phyloP scores from a whole-genome alignment of 305 asterid species.

The Rubia peregrina region DNA sequence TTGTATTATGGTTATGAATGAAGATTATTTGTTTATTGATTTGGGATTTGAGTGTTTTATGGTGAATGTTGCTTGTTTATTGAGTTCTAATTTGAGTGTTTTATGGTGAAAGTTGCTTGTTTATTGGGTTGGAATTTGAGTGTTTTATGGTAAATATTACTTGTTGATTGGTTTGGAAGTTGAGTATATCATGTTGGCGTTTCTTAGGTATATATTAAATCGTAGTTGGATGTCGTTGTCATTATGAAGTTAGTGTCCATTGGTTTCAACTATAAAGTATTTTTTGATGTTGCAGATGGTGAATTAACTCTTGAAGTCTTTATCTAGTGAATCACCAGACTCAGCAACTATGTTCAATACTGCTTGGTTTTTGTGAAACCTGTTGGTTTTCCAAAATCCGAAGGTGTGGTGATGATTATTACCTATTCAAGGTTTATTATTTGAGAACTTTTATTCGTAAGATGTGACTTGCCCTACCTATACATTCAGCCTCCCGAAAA shows the following conservation, averaged over 20 bases:
- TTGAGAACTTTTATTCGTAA: not conserved
- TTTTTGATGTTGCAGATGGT: constrained; percentile 12
- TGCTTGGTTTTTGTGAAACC: constrained; percentile 18
- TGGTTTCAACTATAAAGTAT: not conserved
- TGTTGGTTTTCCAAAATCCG: constrained; percentile 13
- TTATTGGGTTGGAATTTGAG: too few species aligned
- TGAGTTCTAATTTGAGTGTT: too few species aligned
- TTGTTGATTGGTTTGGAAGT: too few species aligned
- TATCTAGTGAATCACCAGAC: constrained; percentile 15
- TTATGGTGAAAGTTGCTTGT: too few species aligned
- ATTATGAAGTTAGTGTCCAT: not conserved
- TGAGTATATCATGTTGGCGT: too few species aligned
- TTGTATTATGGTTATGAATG: too few species aligned
- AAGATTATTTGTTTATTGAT: not conserved
- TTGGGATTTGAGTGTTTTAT: not conserved
- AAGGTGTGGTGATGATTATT: constrained; percentile 6
- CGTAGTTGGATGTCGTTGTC: not conserved
- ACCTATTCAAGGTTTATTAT: constrained; percentile 17
- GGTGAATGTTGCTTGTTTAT: not conserved
- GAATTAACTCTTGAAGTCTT: constrained; percentile 8
- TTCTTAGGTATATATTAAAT: too few species aligned
- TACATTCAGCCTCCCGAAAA: not conserved
- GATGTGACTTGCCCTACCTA: too few species aligned
- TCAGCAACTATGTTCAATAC: constrained; percentile 8
- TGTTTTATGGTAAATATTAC: too few species aligned